phyloP scores from a whole-genome alignment of 768 basidiomycete species.

The Pisolithus albus region DNA sequence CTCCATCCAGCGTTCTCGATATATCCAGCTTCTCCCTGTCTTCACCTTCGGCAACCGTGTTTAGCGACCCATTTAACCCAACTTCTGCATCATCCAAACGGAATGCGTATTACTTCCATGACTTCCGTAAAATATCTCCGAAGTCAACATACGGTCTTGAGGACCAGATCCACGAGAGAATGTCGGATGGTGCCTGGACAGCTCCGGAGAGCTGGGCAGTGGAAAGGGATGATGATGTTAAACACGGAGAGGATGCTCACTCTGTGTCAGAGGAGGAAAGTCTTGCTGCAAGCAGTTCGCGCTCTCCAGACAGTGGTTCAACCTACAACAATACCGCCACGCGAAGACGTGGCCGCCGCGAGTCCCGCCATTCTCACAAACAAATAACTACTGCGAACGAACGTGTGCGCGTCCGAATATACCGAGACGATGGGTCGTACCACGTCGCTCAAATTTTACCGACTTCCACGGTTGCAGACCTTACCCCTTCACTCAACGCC shows the following conservation, averaged over 20 bases:
- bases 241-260: conserved; percentile 30
- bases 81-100: conserved; percentile 15
- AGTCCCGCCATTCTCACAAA: conserved; percentile 17
- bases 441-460: conserved; percentile 62
- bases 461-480: conserved; percentile 58
- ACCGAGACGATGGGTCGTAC: conserved; percentile 65
- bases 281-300: conserved; percentile 12
- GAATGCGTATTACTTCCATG: conserved; percentile 12
- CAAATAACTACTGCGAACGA: conserved; percentile 13
- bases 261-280: conserved; percentile 37
- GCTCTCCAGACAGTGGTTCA: conserved; percentile 10
- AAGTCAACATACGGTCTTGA: conserved; percentile 30
- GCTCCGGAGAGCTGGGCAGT: conserved; percentile 78
- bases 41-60: conserved; percentile 25
- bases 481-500: conserved; percentile 55
- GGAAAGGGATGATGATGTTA: conserved; percentile 39
- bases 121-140: conserved; percentile 44
- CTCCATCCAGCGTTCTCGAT: conserved; percentile 14
- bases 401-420: conserved; percentile 63
- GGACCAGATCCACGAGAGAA: neutral
- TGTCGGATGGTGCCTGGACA: conserved; percentile 43
- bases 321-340: conserved; percentile 6
- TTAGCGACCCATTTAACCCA: conserved; percentile 33
- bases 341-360: conserved; percentile 20
- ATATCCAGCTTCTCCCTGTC: conserved; percentile 37